Conservation (phyloP, 2,329 filamentous ascomycete species). For the Sporothrix dimorphospora region DNA sequence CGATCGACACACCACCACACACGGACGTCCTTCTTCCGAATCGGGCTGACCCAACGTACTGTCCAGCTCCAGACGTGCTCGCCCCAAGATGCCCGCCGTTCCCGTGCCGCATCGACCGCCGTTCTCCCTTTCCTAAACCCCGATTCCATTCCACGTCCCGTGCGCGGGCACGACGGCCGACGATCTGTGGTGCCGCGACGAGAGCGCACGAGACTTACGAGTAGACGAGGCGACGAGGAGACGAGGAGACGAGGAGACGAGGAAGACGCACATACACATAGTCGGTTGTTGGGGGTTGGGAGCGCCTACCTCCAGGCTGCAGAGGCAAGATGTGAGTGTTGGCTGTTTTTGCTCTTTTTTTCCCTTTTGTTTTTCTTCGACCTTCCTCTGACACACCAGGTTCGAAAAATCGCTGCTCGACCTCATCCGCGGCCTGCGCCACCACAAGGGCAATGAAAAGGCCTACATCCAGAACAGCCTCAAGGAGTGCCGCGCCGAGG, state of each 20-base stretch:
- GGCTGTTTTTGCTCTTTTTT: not conserved
- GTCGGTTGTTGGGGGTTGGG: conserved; percentile 4
- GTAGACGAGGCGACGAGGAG: not conserved
- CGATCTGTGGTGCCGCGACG: not conserved
- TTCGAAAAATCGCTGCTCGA: conserved; percentile 99
- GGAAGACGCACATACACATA: not conserved
- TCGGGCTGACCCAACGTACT: not conserved
- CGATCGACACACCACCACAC: conserved; percentile 19
- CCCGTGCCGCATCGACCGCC: not conserved
- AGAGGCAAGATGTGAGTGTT: conserved; percentile 27
- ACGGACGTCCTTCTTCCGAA: not conserved
- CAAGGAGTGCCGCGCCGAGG: conserved; percentile 93
- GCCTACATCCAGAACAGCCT: conserved; percentile 93
- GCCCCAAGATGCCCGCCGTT: conserved; percentile 23
- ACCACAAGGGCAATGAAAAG: conserved; percentile 92
- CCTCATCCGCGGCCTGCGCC: conserved; percentile 93
- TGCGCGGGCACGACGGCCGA: conserved; percentile 4
- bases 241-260: not conserved
- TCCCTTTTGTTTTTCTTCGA: conserved; percentile 33
- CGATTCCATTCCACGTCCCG: conserved; percentile 9
- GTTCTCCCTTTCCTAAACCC: conserved; percentile 8
- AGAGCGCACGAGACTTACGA: not conserved
- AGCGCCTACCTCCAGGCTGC: conserved; percentile 15
- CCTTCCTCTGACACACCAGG: conserved; percentile 54
- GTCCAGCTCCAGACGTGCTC: not conserved